Percentiles rank a stretch among this genome's conserved stretches.
Evolutionary conservation across 257 asterid species (phyloP).

Genomic region (Ocimum tenuiflorum): DNA sequence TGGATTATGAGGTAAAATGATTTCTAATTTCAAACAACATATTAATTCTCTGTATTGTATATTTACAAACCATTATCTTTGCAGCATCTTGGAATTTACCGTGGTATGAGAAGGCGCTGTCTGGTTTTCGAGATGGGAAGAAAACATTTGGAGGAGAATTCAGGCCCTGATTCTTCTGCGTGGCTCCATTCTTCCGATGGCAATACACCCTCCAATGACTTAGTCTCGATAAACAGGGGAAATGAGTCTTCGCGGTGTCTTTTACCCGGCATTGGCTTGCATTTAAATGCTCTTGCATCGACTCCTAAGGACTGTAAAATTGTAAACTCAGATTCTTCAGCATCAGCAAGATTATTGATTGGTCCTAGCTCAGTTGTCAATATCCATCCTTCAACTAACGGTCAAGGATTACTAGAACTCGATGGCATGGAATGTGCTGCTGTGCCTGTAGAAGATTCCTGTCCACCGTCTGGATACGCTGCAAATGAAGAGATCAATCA

Average conservation of each 20-base stretch:
- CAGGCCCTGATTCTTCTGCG: slow-evolving; percentile 36
- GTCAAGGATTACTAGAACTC: slow-evolving; percentile 40
- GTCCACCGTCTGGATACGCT: slow-evolving; percentile 31
- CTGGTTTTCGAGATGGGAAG: slow-evolving; percentile 74
- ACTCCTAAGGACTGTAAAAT: slow-evolving; percentile 55
- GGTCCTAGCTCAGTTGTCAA: slow-evolving; percentile 48
- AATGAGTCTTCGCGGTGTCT: slow-evolving; percentile 42
- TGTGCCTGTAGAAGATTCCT: slow-evolving; percentile 38
- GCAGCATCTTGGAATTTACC: slow-evolving; percentile 62
- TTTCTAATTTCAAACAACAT: background rate
- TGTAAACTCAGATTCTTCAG: slow-evolving; percentile 42
- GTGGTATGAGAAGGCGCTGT: slow-evolving; percentile 93
- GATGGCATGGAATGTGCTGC: slow-evolving; percentile 33
- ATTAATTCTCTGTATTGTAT: background rate
- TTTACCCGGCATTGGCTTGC: slow-evolving; percentile 90
- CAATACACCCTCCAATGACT: slow-evolving; percentile 25
- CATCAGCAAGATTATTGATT: slow-evolving; percentile 49
- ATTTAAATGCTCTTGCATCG: slow-evolving; percentile 75
- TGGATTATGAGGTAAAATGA: slow-evolving; percentile 45
- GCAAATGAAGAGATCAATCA: slow-evolving; percentile 54
- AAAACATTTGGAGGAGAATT: slow-evolving; percentile 44
- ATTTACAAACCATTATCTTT: slow-evolving; percentile 6
- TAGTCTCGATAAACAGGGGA: slow-evolving; percentile 23
- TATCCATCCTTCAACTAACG: slow-evolving; percentile 29
- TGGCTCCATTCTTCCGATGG: slow-evolving; percentile 34